Base-by-base conservation (phyloP, 305 asterid species). In the Ilex paraguariensis region DNA sequence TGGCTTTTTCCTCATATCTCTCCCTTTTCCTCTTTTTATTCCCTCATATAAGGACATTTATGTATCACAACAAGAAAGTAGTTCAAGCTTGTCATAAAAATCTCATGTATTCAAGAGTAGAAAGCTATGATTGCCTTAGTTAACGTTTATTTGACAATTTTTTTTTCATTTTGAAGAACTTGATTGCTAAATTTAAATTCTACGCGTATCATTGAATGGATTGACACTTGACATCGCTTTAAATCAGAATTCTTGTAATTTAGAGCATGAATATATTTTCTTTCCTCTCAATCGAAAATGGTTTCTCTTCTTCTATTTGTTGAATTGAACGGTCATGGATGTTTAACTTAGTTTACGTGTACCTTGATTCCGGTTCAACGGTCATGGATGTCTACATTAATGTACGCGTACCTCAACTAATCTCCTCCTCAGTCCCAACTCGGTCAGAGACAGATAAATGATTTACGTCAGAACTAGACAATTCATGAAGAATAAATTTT, bases 401-500 rank as follows among this genome's bases (percentile, higher is more conserved):
- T 2, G 1, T 13, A 7, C 50, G 1, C 2, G 1, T 1, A 7
- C 1, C 1, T 45, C 1, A 0, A 8, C 1, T 13, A 7, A 45
- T 45, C 50, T 45, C 50, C 1, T 45, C 50, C 13, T 2, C 13
- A 42, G 48, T 42, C 48, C n/a, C n/a, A n/a, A n/a, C n/a, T n/a
- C 3, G 1, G 12, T 11, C 48, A 42, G n/a, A n/a, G n/a, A n/a
- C n/a, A n/a, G n/a, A n/a, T n/a, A n/a, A n/a, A n/a, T n/a, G n/a
- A n/a, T n/a, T n/a, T n/a, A n/a, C n/a, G 12, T 11, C 48, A 42
- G 28, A 21, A 21, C 2, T 21, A 21, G 0, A 21, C 2, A 1
- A 21, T 21, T 21, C 2, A 21, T 21, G 1, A 21, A 2, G 1
- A 2, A 21, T 21, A 21, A 21, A 21, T 21, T 1, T 1, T 1